Percentiles rank a stretch among this genome's conserved stretches.
Evolutionary conservation across 495 filamentous ascomycete genomes (phyloP).

Genomic region (Hypoxylon rickii): DNA sequence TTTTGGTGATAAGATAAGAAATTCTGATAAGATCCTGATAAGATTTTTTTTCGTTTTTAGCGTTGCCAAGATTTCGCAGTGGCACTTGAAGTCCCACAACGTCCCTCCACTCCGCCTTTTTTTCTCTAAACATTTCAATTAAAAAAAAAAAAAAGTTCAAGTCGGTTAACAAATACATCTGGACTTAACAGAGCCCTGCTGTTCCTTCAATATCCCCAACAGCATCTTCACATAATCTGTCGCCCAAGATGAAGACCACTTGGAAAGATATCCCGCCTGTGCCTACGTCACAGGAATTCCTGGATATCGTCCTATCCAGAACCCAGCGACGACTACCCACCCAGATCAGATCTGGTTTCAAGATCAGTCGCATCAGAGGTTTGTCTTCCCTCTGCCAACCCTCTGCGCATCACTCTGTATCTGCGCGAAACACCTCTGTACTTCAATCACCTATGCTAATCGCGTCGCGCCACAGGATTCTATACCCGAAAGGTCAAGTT

Average conservation of each 20-base stretch:
- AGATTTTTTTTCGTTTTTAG: conserved; percentile 16
- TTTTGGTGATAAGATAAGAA: conserved; percentile 37
- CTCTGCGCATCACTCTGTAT: background rate
- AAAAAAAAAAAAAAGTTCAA: conserved; percentile 12
- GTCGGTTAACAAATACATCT: conserved; percentile 9
- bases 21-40: conserved; percentile 17
- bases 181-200: background rate
- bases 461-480: conserved; percentile 61
- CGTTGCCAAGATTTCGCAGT: conserved; percentile 37
- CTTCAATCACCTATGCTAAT: no score
- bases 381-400: background rate
- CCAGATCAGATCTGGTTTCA: conserved; percentile 93
- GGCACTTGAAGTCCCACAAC: background rate
- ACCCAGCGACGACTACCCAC: conserved; percentile 95
- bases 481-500: conserved; percentile 99
- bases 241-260: conserved; percentile 53
- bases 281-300: conserved; percentile 90
- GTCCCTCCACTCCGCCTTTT: conserved; percentile 23
- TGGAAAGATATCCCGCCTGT: conserved; percentile 82
- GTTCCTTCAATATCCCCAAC: conserved; percentile 4
- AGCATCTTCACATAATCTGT: conserved; percentile 12
- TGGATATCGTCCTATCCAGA: conserved; percentile 93
- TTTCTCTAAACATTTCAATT: conserved; percentile 4
- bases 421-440: no score
- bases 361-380: conserved; percentile 87